Percentiles rank a stretch among this genome's conserved stretches.
phyloP scores from a whole-genome alignment of 768 basidiomycete species.

The Suillus decipiens region DNA sequence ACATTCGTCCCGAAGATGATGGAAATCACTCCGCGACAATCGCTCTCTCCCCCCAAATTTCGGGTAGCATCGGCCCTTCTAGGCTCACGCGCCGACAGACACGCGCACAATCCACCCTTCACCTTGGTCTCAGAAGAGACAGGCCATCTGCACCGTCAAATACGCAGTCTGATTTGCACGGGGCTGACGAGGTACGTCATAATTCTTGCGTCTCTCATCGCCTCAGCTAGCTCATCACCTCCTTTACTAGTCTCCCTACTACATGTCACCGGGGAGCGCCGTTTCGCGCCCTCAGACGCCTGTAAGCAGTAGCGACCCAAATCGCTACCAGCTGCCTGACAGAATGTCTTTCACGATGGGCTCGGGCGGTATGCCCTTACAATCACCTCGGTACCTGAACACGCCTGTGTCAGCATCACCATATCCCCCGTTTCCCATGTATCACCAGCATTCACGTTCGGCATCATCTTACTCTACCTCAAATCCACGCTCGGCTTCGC shows the following conservation, averaged over 20 bases:
- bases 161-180: conserved; percentile 20
- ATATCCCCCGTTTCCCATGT: conserved; percentile 46
- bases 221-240: conserved; percentile 16
- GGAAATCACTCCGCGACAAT: conserved; percentile 26
- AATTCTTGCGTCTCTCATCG: neutral
- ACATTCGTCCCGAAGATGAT: conserved; percentile 30
- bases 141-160: conserved; percentile 20
- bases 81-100: conserved; percentile 50
- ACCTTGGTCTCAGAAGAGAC: conserved; percentile 36
- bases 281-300: conserved; percentile 44
- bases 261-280: conserved; percentile 36
- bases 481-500: conserved; percentile 59
- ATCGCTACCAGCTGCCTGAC: conserved; percentile 34
- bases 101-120: conserved; percentile 35
- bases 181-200: conserved; percentile 29
- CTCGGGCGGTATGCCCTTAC: conserved; percentile 31
- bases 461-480: conserved; percentile 44
- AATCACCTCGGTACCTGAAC: conserved; percentile 46
- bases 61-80: conserved; percentile 54
- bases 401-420: conserved; percentile 48
- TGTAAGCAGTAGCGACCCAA: conserved; percentile 33
- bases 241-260: conserved; percentile 33
- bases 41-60: conserved; percentile 41
- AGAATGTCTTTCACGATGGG: conserved; percentile 23
- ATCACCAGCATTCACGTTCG: conserved; percentile 48